A percentile compares a stretch with the other conserved stretches of the same genome.
phyloP scores from a whole-genome alignment of 192 early-diverging fungal species.

The Linnemannia exigua region DNA sequence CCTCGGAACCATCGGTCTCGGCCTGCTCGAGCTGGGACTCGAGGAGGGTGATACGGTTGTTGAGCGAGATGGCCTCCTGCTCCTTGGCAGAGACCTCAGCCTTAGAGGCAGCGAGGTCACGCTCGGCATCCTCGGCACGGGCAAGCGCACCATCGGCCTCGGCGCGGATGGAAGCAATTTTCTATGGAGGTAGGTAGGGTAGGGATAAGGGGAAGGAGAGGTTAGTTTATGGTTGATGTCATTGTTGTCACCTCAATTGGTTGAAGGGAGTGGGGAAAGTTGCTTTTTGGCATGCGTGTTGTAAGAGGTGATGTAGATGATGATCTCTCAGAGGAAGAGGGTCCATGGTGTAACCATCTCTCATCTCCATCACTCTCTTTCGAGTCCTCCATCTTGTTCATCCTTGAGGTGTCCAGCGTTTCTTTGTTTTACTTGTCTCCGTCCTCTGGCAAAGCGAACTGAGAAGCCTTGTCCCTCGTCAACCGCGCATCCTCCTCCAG shows the following conservation, averaged over 20 bases:
- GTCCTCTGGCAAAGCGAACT: no score
- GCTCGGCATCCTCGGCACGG: conserved; percentile 75
- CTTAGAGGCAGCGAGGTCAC: conserved; percentile 69
- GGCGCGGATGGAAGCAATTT: conserved; percentile 72
- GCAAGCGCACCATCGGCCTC: conserved; percentile 74
- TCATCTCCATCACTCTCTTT: not conserved
- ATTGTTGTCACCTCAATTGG: no score
- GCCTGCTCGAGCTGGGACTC: conserved; percentile 72
- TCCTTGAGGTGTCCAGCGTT: not conserved
- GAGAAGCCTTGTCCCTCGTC: no score
- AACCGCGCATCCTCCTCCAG: not conserved
- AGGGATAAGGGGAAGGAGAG: not conserved
- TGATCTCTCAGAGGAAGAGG: not conserved
- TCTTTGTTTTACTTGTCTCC: not conserved
- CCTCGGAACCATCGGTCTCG: conserved; percentile 70
- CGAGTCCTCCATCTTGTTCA: not conserved
- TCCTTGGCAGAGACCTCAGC: conserved; percentile 77
- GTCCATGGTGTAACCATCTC: conserved; percentile 10
- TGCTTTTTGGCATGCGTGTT: not conserved
- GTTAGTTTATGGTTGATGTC: not conserved
- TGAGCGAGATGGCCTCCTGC: conserved; percentile 78
- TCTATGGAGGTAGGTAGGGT: conserved; percentile 59
- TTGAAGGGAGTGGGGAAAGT: not conserved
- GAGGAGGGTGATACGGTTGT: conserved; percentile 74
- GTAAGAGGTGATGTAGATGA: not conserved